phyloP scores from a whole-genome alignment of 768 basidiomycete genomes.

The Rhizopogon roseolus region DNA sequence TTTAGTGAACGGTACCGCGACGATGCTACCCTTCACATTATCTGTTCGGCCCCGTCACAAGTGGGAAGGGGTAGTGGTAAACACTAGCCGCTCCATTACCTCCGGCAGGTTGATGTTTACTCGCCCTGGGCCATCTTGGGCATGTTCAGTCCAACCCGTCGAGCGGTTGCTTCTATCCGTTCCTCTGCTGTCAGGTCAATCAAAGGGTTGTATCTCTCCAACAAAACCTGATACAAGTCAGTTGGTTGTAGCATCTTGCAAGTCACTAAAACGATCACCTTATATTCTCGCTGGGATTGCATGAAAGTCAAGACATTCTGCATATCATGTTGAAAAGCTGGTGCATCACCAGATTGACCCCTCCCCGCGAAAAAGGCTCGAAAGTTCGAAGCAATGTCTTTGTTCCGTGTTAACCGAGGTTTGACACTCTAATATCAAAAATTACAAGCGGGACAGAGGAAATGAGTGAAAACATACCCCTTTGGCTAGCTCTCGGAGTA shows the following conservation, averaged over 20 bases:
- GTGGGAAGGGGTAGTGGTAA: neutral
- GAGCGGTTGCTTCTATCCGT: constrained; percentile 77
- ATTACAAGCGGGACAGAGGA: constrained; percentile 1
- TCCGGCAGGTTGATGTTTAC: neutral
- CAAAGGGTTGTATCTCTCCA: constrained; percentile 87
- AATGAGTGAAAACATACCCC: constrained; percentile 10
- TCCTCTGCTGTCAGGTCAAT: constrained; percentile 77
- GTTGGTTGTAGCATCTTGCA: constrained; percentile 1
- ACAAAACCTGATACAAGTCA: constrained; percentile 45
- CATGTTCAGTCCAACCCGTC: constrained; percentile 84
- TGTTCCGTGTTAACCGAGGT: constrained; percentile 33
- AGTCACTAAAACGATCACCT: constrained; percentile 39
- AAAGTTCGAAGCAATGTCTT: constrained; percentile 42
- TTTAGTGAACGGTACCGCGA: too few species aligned
- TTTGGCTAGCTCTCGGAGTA: constrained; percentile 25
- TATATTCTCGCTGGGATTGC: constrained; percentile 69
- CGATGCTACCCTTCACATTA: too few species aligned
- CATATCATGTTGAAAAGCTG: constrained; percentile 41
- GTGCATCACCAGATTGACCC: constrained; percentile 15
- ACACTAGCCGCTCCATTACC: too few species aligned
- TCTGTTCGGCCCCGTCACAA: too few species aligned
- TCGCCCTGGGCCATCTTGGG: constrained; percentile 37
- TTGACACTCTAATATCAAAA: constrained; percentile 29
- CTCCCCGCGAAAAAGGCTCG: constrained; percentile 49
- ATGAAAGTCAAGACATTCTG: constrained; percentile 64